Conservation (phyloP, 164 flowering plant species). For the Pachysandra terminalis region DNA sequence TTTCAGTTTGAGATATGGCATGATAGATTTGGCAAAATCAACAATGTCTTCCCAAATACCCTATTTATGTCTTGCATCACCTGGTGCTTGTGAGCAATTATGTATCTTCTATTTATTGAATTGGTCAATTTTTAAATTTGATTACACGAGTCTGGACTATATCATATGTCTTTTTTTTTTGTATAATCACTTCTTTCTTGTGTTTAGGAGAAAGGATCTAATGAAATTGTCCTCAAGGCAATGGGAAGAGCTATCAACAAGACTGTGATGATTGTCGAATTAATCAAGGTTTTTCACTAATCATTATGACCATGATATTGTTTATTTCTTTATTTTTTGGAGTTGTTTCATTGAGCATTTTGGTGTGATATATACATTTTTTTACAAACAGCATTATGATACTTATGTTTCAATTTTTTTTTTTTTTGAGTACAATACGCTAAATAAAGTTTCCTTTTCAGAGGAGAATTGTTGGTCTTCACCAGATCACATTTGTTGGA, state of each 20-base stretch:
- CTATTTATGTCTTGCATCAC: too few relatives aligned
- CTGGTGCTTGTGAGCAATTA: too few relatives aligned
- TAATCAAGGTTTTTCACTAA: conserved; percentile 41
- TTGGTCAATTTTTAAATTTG: too few relatives aligned
- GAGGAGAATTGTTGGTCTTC: conserved; percentile 70
- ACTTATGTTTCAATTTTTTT: conserved; percentile 1
- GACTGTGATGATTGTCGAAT: conserved; percentile 62
- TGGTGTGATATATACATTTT: background rate
- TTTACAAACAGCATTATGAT: background rate
- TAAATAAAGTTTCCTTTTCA: conserved; percentile 14
- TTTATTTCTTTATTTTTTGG: too few relatives aligned
- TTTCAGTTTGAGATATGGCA: too few relatives aligned
- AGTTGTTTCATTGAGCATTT: background rate
- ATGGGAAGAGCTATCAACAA: conserved; percentile 72
- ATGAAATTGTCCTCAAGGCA: conserved; percentile 58
- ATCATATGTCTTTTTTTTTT: background rate
- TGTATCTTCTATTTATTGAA: too few relatives aligned
- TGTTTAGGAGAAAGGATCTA: conserved; percentile 50
- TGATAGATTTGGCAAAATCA: too few relatives aligned
- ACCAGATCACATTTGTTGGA: conserved; percentile 56
- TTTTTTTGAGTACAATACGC: background rate
- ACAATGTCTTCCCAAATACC: too few relatives aligned
- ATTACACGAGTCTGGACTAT: too few relatives aligned
- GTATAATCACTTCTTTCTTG: background rate
- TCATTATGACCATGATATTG: too few relatives aligned